phyloP scores from a whole-genome alignment of 2,329 filamentous ascomycete genomes.

The Gnomoniopsis sp. region DNA sequence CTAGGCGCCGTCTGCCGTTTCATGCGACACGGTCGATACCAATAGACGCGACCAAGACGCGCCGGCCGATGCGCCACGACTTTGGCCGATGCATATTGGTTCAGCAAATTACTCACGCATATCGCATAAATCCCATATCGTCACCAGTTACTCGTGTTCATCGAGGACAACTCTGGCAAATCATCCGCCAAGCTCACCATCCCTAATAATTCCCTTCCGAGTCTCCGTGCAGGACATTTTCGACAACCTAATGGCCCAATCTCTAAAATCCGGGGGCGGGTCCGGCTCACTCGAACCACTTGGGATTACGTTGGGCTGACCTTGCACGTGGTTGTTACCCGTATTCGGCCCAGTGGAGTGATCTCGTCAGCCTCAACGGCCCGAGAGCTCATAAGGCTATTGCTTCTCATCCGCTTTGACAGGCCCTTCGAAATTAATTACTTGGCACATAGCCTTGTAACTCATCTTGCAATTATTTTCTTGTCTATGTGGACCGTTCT shows the following conservation, averaged over 20 bases:
- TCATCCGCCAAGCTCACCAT: neutral
- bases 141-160: neutral
- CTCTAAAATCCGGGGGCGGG: neutral
- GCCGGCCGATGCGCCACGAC: neutral
- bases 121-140: neutral
- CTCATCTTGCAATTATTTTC: too few relatives aligned
- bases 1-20: neutral
- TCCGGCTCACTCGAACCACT: neutral
- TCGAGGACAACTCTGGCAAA: neutral
- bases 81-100: neutral
- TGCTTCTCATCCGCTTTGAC: too few relatives aligned
- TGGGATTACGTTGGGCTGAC: neutral
- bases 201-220: neutral
- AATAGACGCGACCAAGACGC: neutral
- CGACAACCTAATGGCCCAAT: too few relatives aligned
- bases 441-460: too few relatives aligned
- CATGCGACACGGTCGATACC: neutral
- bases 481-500: too few relatives aligned
- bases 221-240: neutral
- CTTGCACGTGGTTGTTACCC: neutral
- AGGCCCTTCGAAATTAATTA: too few relatives aligned
- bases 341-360: neutral
- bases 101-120: neutral
- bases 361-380: neutral
- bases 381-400: too few relatives aligned